Conservation (phyloP, 1,284 basidiomycete genomes). For the Ganoderma lingzhi region DNA sequence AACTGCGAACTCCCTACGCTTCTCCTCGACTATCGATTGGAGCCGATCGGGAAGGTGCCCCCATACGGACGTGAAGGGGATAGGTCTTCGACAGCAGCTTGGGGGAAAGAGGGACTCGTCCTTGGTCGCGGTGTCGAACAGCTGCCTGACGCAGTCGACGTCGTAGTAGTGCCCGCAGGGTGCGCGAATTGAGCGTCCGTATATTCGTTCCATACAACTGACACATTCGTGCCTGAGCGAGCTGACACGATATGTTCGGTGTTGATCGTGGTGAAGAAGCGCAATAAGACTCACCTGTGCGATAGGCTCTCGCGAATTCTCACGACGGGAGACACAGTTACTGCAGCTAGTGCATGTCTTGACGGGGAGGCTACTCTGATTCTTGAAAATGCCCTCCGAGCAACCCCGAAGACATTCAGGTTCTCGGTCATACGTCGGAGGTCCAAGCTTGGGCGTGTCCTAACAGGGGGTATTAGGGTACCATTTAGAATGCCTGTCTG, state of each 20-base stretch:
- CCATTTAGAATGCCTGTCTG: too few relatives aligned
- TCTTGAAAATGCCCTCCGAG: neutral
- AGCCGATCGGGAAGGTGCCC: conserved; percentile 34
- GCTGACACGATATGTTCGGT: neutral
- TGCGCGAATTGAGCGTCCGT: conserved; percentile 32
- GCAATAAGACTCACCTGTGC: neutral
- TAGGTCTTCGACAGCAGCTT: conserved; percentile 47
- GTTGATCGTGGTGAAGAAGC: neutral
- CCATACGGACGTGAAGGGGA: conserved; percentile 40
- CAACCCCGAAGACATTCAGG: neutral
- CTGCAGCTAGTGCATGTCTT: neutral
- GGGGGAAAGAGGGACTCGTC: conserved; percentile 50
- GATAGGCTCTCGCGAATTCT: conserved; percentile 6
- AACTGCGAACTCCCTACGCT: conserved; percentile 41
- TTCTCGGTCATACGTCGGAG: neutral
- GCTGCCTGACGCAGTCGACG: conserved; percentile 39
- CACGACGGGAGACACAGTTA: neutral
- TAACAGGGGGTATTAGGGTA: neutral
- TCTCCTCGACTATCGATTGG: conserved; percentile 35
- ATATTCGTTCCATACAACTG: conserved; percentile 32
- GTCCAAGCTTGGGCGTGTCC: neutral
- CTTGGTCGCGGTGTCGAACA: conserved; percentile 42
- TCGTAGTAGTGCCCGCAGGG: conserved; percentile 47
- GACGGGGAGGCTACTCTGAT: neutral
- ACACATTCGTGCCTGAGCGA: conserved; percentile 33